Base-by-base conservation (phyloP, 164 flowering plant genomes). In the Paratinospora sagittata region DNA sequence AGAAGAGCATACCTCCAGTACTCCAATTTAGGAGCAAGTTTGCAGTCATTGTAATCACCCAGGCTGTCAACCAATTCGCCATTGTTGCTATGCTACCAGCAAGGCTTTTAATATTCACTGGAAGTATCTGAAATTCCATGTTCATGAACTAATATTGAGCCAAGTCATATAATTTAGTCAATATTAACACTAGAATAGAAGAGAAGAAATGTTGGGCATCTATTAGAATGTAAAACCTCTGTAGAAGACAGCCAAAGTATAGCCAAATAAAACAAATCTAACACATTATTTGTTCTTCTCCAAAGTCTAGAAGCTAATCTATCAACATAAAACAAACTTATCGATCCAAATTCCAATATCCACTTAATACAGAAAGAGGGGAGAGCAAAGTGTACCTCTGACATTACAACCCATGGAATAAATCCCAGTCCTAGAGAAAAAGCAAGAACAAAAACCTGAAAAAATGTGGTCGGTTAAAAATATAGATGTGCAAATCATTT, bases 341-440 rank as follows among this genome's bases (percentile, higher is more conserved):
- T 43, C 13, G 14, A 7, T 43, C 13, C 1, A 16, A 9, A 43
- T 43, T 43, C 6, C 49, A 43, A 16, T 7, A 43, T 43, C 9
- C 49, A 43, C 49, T 43, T 9, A 7, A 9, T 43, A 43, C 14
- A 43, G 14, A 11, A 43, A 43, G 9, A 11, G 14, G 49, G 9
- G 49, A 43, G 49, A 43, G 49, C 14, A 16, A 43, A 43, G 9
- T 27, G 67, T 88, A 94, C 97, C 97, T 94, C 98, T 45, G 98
- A 94, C 98, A 94, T 92, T 80, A 94, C 88, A 71, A 94, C 24
- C 98, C 98, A 94, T 26, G 97, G 98, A 79, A 94, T 87, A 45
- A 96, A 83, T 65, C 98, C 97, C 66, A 94, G 63, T 67, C 97
- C 98, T 67, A 94, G 82, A 47, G 97, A 94, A 85, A 94, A 92